Evolutionary conservation across 495 filamentous ascomycete genomes (phyloP).

Genomic region (Penicillium manginii): DNA sequence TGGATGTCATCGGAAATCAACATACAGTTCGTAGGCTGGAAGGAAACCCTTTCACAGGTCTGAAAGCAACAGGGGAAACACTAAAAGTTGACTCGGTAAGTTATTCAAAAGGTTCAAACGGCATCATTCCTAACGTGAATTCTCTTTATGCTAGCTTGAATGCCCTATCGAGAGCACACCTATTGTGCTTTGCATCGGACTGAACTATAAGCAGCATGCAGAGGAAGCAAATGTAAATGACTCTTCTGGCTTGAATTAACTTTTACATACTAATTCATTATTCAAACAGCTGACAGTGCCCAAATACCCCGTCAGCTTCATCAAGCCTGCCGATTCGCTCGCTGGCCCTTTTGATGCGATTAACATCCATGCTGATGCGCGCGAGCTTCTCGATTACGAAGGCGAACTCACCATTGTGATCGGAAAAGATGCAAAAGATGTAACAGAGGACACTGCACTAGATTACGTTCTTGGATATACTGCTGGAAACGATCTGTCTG

Average conservation of each 20-base stretch:
- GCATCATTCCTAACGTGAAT: background rate
- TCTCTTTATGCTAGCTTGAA: constrained; percentile 5
- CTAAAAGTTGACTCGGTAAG: background rate
- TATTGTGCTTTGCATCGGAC: constrained; percentile 63
- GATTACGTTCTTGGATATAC: constrained; percentile 73
- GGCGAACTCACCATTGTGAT: constrained; percentile 73
- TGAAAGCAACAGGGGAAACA: constrained; percentile 11
- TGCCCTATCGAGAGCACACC: constrained; percentile 24
- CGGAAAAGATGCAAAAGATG: constrained; percentile 60
- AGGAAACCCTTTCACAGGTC: constrained; percentile 14
- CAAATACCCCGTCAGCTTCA: constrained; percentile 70
- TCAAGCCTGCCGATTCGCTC: constrained; percentile 70
- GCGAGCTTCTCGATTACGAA: constrained; percentile 62
- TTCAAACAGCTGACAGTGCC: constrained; percentile 51
- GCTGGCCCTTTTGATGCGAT: constrained; percentile 62
- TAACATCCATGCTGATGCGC: constrained; percentile 56
- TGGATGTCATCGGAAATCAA: constrained; percentile 4
- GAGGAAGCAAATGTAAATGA: constrained; percentile 63
- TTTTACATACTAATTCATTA: background rate
- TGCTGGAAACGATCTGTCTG: constrained; percentile 72
- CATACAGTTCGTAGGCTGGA: constrained; percentile 18
- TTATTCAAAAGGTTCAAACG: background rate
- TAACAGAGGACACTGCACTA: constrained; percentile 63
- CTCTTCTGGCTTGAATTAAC: background rate
- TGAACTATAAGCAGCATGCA: constrained; percentile 75